Percentiles rank a stretch among this genome's conserved stretches.
Evolutionary conservation across 2,329 filamentous ascomycete species (phyloP).

Genomic region (Trichoderma sp.): DNA sequence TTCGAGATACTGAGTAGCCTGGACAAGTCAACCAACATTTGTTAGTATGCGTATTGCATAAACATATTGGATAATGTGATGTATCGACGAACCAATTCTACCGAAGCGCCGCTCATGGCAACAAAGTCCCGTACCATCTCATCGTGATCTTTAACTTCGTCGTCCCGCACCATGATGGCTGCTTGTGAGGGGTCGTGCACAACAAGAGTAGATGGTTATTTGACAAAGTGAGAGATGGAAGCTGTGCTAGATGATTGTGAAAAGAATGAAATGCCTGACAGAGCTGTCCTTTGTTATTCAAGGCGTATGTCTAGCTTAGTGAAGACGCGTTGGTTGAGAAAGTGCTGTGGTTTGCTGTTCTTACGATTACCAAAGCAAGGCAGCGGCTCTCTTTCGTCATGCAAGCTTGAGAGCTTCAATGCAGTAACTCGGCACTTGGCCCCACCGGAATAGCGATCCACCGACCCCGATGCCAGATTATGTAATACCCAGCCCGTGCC

Average conservation of each 20-base stretch:
- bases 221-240: not conserved
- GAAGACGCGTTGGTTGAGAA: not conserved
- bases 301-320: not conserved
- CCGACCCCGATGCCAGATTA: constrained; percentile 26
- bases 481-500: constrained; percentile 21
- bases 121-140: constrained; percentile 32
- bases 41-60: not conserved
- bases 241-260: not conserved
- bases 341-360: not conserved
- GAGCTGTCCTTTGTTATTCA: not conserved
- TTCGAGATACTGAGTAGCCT: constrained; percentile 68
- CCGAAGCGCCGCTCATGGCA: constrained; percentile 29
- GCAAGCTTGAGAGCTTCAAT: constrained; percentile 18
- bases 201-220: not conserved
- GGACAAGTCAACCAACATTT: not conserved
- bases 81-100: constrained; percentile 29
- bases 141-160: constrained; percentile 24
- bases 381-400: constrained; percentile 23
- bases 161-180: constrained; percentile 32
- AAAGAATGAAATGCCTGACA: not conserved
- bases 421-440: constrained; percentile 18
- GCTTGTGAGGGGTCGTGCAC: constrained; percentile 1
- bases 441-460: constrained; percentile 34
- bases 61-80: not conserved
- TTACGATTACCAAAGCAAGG: constrained; percentile 21